Conservation (phyloP, 2,329 filamentous ascomycete genomes). For the Fusarium vanettenii region DNA sequence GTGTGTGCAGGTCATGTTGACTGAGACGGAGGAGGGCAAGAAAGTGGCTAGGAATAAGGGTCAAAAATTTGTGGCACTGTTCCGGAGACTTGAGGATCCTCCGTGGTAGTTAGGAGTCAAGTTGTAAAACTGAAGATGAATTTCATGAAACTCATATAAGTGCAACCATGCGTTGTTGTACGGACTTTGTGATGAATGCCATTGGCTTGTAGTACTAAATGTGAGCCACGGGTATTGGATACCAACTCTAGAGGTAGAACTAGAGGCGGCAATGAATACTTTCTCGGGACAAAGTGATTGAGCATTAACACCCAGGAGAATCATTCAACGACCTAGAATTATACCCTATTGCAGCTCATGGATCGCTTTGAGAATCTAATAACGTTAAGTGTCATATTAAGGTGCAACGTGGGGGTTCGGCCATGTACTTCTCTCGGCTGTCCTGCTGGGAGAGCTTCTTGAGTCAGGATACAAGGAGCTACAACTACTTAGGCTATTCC, state of each 20-base stretch:
- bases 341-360: neutral
- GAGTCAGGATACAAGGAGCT: neutral
- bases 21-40: constrained; percentile 95
- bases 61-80: constrained; percentile 90
- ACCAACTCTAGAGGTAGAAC: neutral
- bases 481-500: neutral
- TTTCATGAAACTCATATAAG: neutral
- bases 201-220: neutral
- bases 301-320: neutral
- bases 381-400: neutral
- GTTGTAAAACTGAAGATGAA: neutral
- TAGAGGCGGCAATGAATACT: neutral
- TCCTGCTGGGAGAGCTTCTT: neutral
- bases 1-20: constrained; percentile 79
- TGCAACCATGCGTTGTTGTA: neutral
- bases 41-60: constrained; percentile 94
- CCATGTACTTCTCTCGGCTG: neutral
- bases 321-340: neutral
- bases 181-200: neutral
- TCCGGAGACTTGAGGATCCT: constrained; percentile 83
- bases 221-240: neutral
- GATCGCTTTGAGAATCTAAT: neutral
- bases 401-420: neutral
- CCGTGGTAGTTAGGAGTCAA: constrained; percentile 68
- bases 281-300: neutral